These are phyloP conservation scores for Cupressus sempervirens DNA, from an alignment of 75 land plant genomes.

Conservation along the genomic window DNA sequence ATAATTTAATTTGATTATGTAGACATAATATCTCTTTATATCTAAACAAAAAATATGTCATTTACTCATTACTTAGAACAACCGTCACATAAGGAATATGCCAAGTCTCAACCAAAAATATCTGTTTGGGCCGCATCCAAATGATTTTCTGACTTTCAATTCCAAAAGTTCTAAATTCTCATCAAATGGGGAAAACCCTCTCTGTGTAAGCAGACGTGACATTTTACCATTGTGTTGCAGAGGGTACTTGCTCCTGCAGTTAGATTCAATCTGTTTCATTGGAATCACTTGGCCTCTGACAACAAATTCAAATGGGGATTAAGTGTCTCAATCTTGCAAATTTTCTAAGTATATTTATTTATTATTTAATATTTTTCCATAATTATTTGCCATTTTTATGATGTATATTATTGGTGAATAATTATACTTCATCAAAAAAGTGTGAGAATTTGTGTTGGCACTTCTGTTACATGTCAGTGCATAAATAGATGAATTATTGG, in stretches of 20 bases:
- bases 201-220: background rate
- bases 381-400: too few relatives aligned
- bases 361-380: too few relatives aligned
- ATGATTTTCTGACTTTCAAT: background rate
- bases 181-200: background rate
- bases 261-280: background rate
- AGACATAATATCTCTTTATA: background rate
- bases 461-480: too few relatives aligned
- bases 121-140: background rate
- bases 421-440: too few relatives aligned
- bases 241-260: background rate
- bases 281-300: background rate
- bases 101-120: background rate
- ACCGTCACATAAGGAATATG: background rate
- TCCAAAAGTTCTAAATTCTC: background rate
- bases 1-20: background rate
- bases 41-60: background rate
- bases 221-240: background rate
- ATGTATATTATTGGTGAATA: too few relatives aligned
- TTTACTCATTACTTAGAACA: background rate
- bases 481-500: too few relatives aligned
- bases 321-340: too few relatives aligned
- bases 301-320: background rate
- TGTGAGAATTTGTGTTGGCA: too few relatives aligned
- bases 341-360: too few relatives aligned